phyloP scores from a whole-genome alignment of 495 filamentous ascomycete species.

The Xylaria palmicola region DNA sequence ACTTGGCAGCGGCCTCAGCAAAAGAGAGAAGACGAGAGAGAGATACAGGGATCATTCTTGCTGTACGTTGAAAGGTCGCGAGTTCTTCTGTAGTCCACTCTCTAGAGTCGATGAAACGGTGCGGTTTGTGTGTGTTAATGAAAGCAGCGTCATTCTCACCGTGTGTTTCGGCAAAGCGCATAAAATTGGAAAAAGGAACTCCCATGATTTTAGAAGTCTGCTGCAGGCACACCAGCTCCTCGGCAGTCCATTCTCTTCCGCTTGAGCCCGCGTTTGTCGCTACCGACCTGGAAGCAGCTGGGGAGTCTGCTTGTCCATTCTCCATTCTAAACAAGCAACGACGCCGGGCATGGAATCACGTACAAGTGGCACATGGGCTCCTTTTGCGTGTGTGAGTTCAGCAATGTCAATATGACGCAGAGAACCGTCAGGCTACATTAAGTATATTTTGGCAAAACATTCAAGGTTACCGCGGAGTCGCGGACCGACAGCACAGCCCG shows the following conservation, averaged over 20 bases:
- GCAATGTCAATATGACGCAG: background rate
- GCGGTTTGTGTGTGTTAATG: too few relatives aligned
- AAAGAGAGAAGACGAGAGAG: background rate
- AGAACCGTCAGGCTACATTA: background rate
- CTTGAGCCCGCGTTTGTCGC: background rate
- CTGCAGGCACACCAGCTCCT: background rate
- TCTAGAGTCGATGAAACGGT: too few relatives aligned
- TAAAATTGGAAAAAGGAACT: background rate
- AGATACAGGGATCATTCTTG: background rate
- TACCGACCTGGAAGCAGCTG: background rate
- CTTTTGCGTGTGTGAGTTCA: background rate
- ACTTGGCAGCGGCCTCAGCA: background rate
- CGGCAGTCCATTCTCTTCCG: too few relatives aligned
- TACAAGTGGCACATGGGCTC: background rate
- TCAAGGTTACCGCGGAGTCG: too few relatives aligned
- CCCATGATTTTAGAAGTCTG: background rate
- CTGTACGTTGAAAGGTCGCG: background rate
- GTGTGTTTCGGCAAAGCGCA: too few relatives aligned
- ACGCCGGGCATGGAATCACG: background rate
- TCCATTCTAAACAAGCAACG: background rate
- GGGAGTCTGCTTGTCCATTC: background rate
- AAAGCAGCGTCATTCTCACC: too few relatives aligned
- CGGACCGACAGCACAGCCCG: background rate
- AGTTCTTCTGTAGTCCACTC: too few relatives aligned
- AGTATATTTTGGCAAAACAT: background rate